Evolutionary conservation across 805 yeast species (phyloP).

Genomic region (Candida wancherniae): DNA sequence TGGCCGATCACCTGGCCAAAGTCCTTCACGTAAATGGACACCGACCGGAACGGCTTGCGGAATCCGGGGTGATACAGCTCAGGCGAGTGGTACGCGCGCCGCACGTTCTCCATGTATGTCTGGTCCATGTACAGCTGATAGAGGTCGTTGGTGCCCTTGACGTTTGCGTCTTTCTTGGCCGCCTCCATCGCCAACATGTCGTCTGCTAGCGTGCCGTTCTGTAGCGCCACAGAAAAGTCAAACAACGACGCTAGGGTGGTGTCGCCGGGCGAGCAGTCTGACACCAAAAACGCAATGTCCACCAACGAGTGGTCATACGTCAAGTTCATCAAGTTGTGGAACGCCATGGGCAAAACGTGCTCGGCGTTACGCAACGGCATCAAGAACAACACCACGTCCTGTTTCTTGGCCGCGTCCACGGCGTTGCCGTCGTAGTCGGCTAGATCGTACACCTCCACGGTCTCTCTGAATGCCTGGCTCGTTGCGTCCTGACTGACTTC

Average conservation of each 20-base stretch:
- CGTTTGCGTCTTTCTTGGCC: slow-evolving; percentile 26
- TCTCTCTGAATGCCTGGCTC: slow-evolving; percentile 28
- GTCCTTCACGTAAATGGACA: slow-evolving; percentile 76
- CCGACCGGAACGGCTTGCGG: slow-evolving; percentile 66
- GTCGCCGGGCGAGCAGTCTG: slow-evolving; percentile 72
- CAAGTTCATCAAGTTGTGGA: slow-evolving; percentile 78
- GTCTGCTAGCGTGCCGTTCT: slow-evolving; percentile 59
- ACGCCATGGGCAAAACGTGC: slow-evolving; percentile 72
- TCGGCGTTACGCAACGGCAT: slow-evolving; percentile 80
- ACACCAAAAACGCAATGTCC: slow-evolving; percentile 75
- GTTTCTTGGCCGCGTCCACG: slow-evolving; percentile 14
- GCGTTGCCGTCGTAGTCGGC: slow-evolving; percentile 46
- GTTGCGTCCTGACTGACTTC: slow-evolving; percentile 2
- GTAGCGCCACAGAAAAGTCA: slow-evolving; percentile 62
- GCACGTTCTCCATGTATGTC: slow-evolving; percentile 52
- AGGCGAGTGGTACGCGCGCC: slow-evolving; percentile 59
- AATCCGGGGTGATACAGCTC: slow-evolving; percentile 52
- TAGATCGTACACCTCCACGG: slow-evolving; percentile 61
- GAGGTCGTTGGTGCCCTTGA: slow-evolving; percentile 55
- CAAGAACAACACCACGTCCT: slow-evolving; percentile 62
- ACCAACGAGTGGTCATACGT: slow-evolving; percentile 78
- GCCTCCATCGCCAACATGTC: slow-evolving; percentile 42
- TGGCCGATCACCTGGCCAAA: slow-evolving; percentile 84
- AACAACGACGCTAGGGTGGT: slow-evolving; percentile 60
- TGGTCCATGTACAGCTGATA: slow-evolving; percentile 68